Evolutionary conservation across 495 filamentous ascomycete species (phyloP), one percentile per base, ranked within the genome.

Genomic region (Aspergillus avenaceus): DNA sequence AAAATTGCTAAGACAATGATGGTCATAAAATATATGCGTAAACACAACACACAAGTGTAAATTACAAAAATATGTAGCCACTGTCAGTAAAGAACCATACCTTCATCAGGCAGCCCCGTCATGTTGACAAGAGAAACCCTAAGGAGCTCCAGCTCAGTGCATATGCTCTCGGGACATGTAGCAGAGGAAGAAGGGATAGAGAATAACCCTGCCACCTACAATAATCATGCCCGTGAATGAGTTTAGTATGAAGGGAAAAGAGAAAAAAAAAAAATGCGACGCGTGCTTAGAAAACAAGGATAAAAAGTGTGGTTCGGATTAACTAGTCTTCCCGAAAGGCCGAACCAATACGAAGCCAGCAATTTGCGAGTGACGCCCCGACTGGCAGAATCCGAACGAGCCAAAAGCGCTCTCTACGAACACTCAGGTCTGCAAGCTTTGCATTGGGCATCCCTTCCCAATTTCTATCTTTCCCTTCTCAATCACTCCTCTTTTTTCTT

Each of bases 191-290:
- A 58, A 67, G 60, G 71, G 74, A 77, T 46, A 42, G 55, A 38
- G 47, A 14, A 44, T 27, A 45, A 55, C 69, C 70, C 68, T 73
- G 67, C 75, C 75, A 81, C 87, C 90, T 86, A 96, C 90, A 92
- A 95, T 91, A 95, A 93, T 66, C 76, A 80, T 82, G 85, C 76
- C 80, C 86, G 66, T 77, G 58, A 74, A 76, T 74, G 71, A 76
- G 71, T 66, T 60, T 67, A 77, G 77, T 73, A 72, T 75, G 55
- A 56, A 53, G 71, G 58, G 64, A 72, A 69, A 76, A 58, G 70
- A 63, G 66, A 58, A 72, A 55, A 64, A 70, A 67, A 74, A 53
- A 67, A 59, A 66, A 65, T 58, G 65, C 64, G 18, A 28, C 18
- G 28, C 47, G 24, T 50, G 44, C 50, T 52, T 40, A 50, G 45